Evolutionary conservation across 75 land plant genomes (phyloP), one percentile per base, ranked within the genome.

Genomic region (Gnetum montanum): DNA sequence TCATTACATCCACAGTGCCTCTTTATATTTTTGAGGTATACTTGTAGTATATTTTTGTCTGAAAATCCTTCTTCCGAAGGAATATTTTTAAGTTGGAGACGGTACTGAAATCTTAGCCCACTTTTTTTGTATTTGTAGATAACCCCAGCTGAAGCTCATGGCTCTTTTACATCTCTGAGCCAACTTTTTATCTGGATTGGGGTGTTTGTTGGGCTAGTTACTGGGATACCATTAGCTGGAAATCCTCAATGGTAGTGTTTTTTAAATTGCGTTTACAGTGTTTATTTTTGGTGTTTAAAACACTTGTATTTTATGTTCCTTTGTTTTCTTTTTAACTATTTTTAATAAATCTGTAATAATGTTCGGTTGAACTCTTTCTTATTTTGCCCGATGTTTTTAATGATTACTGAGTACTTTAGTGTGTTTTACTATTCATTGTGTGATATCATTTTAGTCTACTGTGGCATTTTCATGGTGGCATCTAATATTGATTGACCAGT

Each of bases 71-170:
- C 28, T 34, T 55, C 31, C 10, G 30, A 15, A 38, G 28, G 20
- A 24, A 19, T 20, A 19, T 33, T 1, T 33, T n/a, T 34, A 10
- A 15, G 7, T 46, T 6, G 7, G 25, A 46, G 4, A 37, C 22
- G n/a, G 18, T 57, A 13, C 13, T 57, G 18, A 23, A 56, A 16
- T 28, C 34, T 27, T 31, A 58, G 15, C 12, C 16, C 30, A 23
- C 31, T 30, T 24, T 13, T 3, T 1, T 31, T 7, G 8, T 23
- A 36, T 36, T 43, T 59, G 34, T 61, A 95, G 99, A 83, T 95
- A 30, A 85, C 99, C 28, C 99, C 99, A 43, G 90, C 91, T 43
- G 99, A 95, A 60, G 90, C 90, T 65, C 87, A 96, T 44, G 99
- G 99, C 1, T 70, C 99, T 22, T 83, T 95, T 62, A 96, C 96